phyloP scores from a whole-genome alignment of 148 eudicot species.

The Gaultheria prostrata region DNA sequence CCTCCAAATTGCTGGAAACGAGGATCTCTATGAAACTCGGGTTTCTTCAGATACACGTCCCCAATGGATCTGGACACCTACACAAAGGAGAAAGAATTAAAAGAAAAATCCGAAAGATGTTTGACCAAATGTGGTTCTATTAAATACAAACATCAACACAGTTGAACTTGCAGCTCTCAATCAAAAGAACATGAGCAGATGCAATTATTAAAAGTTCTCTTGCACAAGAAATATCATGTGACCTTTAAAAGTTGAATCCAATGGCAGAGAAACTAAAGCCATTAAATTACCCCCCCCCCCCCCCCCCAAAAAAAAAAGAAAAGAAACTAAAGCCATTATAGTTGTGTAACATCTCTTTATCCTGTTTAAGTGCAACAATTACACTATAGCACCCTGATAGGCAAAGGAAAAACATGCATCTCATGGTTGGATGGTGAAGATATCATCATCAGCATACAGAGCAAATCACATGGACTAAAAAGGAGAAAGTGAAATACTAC shows the following conservation, averaged over 20 bases:
- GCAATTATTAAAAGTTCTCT: neutral
- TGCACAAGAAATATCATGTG: conserved; percentile 7
- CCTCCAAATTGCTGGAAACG: conserved; percentile 24
- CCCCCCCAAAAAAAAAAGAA: too few relatives aligned
- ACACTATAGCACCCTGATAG: neutral
- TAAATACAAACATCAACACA: neutral
- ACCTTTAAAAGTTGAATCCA: neutral
- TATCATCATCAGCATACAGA: neutral
- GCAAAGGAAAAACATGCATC: conserved; percentile 3
- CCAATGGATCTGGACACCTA: conserved; percentile 42
- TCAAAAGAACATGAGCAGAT: neutral
- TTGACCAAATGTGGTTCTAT: neutral
- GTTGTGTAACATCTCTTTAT: neutral
- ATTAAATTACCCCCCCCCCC: too few relatives aligned
- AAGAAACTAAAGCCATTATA: neutral
- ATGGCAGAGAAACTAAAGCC: neutral
- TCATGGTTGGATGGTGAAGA: neutral
- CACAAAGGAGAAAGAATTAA: neutral
- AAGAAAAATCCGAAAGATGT: neutral
- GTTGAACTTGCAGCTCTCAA: neutral
- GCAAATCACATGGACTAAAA: neutral
- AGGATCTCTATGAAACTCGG: conserved; percentile 33
- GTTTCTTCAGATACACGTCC: conserved; percentile 36
- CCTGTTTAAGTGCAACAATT: neutral
- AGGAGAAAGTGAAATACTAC: neutral